Base-by-base conservation (phyloP, 176 grass and related monocot species). In the Musa acuminata region DNA sequence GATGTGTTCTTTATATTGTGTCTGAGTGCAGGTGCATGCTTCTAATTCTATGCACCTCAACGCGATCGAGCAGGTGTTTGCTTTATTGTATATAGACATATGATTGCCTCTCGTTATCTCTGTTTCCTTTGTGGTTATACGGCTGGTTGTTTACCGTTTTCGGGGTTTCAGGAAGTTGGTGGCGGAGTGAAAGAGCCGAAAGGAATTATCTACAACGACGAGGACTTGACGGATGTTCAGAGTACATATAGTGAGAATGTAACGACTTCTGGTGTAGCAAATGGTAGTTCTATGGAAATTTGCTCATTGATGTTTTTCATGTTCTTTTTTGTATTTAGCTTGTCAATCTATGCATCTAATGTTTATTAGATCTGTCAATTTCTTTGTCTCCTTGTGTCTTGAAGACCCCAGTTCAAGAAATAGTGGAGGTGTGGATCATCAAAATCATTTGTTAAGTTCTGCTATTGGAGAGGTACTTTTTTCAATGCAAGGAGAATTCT, bases 151-250 rank as follows among this genome's bases (percentile, higher is more conserved):
- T 54, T 14, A 55, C 2, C 8, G 10, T 55, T 48, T 68, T 62
- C 10, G 17, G 51, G 10, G 19, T 25, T 72, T 80, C 22, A 80
- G 78, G 69, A 80, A 72, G 21, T 62, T 64, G 14, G 51, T 35
- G 57, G 14, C 9, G 69, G 53, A 79, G 9, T 72, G 16, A 62
- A 52, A 53, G 52, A 26, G 23, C 78, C 49, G 1, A 64, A 59
- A 13, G 78, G 78, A 80, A 57, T 53, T 63, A 58, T 80, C 1
- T 65, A 65, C 21, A 64, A 80, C 13, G 78, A 80, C 51, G 55
- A 51, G 13, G 23, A 63, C 27, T 64, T 23, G 25, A 71, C 25
- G 35, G 57, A 52, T 29, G 0, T 66, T 17, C 50, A 13, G 52
- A 49, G 16, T 59, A 69, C 25, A 9, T 53, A 11, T 13, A 22